Evolutionary conservation across 2,329 filamentous ascomycete genomes (phyloP).

Genomic region (Alternaria sp.): DNA sequence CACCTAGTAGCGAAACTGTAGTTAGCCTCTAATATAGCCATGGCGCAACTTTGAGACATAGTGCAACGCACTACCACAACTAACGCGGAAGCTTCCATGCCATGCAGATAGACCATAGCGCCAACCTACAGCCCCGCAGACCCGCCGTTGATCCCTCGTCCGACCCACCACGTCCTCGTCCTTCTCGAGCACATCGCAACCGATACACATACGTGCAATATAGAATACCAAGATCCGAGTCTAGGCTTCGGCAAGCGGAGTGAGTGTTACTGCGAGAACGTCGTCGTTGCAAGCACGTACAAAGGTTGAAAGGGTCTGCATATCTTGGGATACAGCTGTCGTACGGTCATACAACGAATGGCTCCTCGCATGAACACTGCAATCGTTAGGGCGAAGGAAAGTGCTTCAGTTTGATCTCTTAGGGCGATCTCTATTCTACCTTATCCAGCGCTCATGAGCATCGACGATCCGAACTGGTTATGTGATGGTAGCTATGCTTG

Average conservation of each 20-base stretch:
- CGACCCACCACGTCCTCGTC: slow-evolving; percentile 15
- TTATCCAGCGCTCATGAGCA: too few relatives aligned
- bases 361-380: slow-evolving; percentile 24
- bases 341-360: slow-evolving; percentile 23
- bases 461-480: too few relatives aligned
- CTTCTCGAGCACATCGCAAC: too few relatives aligned
- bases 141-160: slow-evolving; percentile 19
- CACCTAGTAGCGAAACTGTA: slow-evolving; percentile 14
- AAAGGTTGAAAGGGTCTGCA: slow-evolving; percentile 27
- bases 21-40: slow-evolving; percentile 19
- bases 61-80: slow-evolving; percentile 21
- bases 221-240: slow-evolving; percentile 26
- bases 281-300: slow-evolving; percentile 20
- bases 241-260: slow-evolving; percentile 26
- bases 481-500: slow-evolving; percentile 20
- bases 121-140: slow-evolving; percentile 19
- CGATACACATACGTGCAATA: too few relatives aligned
- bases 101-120: slow-evolving; percentile 21
- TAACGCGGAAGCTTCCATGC: slow-evolving; percentile 20
- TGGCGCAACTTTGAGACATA: slow-evolving; percentile 23
- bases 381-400: slow-evolving; percentile 22
- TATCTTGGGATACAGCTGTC: slow-evolving; percentile 29
- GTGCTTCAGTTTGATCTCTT: slow-evolving; percentile 21
- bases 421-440: too few relatives aligned
- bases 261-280: slow-evolving; percentile 18